Conservation (phyloP, 768 basidiomycete species). For the Suillus ampliporus region DNA sequence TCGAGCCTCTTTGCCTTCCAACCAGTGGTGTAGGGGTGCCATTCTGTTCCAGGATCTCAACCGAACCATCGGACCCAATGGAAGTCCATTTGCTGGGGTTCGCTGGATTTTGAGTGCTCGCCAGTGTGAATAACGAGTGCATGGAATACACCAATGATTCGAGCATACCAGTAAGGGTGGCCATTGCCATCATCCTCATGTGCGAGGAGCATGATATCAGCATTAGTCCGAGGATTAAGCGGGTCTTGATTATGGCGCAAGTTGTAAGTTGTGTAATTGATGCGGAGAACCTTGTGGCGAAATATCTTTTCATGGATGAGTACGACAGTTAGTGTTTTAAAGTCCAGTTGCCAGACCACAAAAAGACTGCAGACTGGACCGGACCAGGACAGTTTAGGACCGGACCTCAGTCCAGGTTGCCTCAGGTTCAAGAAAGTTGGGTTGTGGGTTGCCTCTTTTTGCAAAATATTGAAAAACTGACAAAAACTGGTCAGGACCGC, state of each 20-base stretch:
- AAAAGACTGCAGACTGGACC: too few relatives aligned
- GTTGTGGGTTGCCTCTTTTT: too few relatives aligned
- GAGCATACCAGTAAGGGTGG: constrained; percentile 46
- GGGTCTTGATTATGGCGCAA: constrained; percentile 28
- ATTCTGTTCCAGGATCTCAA: constrained; percentile 21
- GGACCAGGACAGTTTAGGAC: too few relatives aligned
- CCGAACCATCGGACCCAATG: constrained; percentile 50
- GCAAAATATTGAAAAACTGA: too few relatives aligned
- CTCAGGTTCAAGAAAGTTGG: too few relatives aligned
- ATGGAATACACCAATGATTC: neutral
- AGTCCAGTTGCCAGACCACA: too few relatives aligned
- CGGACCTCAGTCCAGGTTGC: too few relatives aligned
- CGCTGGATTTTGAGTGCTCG: neutral
- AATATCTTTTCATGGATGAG: constrained; percentile 40
- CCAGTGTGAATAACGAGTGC: neutral
- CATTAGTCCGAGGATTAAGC: constrained; percentile 35
- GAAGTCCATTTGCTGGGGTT: constrained; percentile 39
- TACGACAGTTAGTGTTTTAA: too few relatives aligned
- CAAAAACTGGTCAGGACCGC: too few relatives aligned
- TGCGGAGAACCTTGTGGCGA: constrained; percentile 33
- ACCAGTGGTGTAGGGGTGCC: constrained; percentile 32
- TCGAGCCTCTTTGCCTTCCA: constrained; percentile 37
- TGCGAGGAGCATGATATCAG: constrained; percentile 41
- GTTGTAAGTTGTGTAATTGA: constrained; percentile 41
- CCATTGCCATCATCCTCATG: constrained; percentile 19